Evolutionary conservation across 352 stramenopile species (phyloP).

Genomic region (Pythium biforme): DNA sequence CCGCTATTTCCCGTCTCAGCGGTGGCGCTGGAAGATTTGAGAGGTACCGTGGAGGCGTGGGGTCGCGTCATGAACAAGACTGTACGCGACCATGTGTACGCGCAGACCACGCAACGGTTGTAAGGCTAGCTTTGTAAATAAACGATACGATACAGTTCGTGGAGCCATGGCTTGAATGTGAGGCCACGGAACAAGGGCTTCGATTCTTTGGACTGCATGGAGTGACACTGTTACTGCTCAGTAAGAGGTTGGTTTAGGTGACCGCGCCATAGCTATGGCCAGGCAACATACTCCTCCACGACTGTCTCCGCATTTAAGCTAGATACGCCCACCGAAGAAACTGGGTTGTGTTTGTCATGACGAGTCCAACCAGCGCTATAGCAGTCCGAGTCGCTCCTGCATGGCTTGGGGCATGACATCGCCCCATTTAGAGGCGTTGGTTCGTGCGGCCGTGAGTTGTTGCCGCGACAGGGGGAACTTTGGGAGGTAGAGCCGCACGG

Average conservation of each 20-base stretch:
- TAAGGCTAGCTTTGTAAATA: too few species aligned
- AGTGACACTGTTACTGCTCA: too few species aligned
- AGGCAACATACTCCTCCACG: too few species aligned
- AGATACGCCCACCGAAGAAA: too few species aligned
- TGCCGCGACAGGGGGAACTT: slow-evolving; percentile 7
- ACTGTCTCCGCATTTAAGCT: too few species aligned
- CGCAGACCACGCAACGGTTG: neutral
- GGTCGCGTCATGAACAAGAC: slow-evolving; percentile 11
- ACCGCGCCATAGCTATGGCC: too few species aligned
- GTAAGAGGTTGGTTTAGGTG: too few species aligned
- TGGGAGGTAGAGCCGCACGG: slow-evolving; percentile 5
- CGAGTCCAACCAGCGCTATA: neutral
- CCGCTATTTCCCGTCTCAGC: neutral
- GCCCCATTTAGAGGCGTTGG: neutral
- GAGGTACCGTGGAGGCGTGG: neutral
- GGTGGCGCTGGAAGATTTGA: neutral
- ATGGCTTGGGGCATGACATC: slow-evolving; percentile 13
- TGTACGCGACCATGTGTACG: neutral
- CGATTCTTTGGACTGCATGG: too few species aligned
- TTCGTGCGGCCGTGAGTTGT: neutral
- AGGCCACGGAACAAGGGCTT: too few species aligned
- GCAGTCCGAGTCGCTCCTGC: slow-evolving; percentile 8
- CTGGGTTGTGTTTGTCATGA: too few species aligned
- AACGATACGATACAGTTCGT: too few species aligned
- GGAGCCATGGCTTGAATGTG: too few species aligned